Conservation (phyloP, 768 basidiomycete genomes). For the Kwoniella sp. region DNA sequence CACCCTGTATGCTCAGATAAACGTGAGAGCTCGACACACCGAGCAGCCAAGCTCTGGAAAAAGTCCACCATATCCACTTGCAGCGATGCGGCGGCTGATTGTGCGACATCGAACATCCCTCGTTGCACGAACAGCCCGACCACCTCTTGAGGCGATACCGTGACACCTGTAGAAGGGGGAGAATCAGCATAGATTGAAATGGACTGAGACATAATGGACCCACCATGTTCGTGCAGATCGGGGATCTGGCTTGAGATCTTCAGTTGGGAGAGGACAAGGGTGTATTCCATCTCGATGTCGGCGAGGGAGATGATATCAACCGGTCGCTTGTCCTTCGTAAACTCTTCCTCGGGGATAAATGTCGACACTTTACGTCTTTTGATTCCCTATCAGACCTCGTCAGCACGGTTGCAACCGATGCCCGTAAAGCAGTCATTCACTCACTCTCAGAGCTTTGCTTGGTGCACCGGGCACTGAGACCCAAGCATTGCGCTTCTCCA, state of each 20-base stretch:
- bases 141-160: slow-evolving; percentile 61
- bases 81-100: slow-evolving; percentile 73
- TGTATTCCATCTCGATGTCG: slow-evolving; percentile 63
- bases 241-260: slow-evolving; percentile 73
- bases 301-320: slow-evolving; percentile 76
- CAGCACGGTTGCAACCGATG: background rate
- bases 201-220: slow-evolving; percentile 37
- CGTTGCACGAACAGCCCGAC: slow-evolving; percentile 76
- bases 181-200: background rate
- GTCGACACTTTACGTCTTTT: slow-evolving; percentile 74
- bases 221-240: slow-evolving; percentile 64
- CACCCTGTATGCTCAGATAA: slow-evolving; percentile 49
- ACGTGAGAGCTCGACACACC: slow-evolving; percentile 73
- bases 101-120: slow-evolving; percentile 76
- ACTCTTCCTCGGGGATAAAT: slow-evolving; percentile 76
- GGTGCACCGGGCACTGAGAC: slow-evolving; percentile 64
- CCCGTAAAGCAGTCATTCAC: slow-evolving; percentile 8
- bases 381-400: slow-evolving; percentile 59
- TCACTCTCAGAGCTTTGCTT: slow-evolving; percentile 26
- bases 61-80: slow-evolving; percentile 84
- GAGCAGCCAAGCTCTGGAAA: slow-evolving; percentile 73
- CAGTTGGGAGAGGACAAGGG: slow-evolving; percentile 74
- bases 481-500: slow-evolving; percentile 82
- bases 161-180: slow-evolving; percentile 16
- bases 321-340: slow-evolving; percentile 65